Conservation (phyloP, 2,329 filamentous ascomycete genomes). For the Trichophyton rubrum region DNA sequence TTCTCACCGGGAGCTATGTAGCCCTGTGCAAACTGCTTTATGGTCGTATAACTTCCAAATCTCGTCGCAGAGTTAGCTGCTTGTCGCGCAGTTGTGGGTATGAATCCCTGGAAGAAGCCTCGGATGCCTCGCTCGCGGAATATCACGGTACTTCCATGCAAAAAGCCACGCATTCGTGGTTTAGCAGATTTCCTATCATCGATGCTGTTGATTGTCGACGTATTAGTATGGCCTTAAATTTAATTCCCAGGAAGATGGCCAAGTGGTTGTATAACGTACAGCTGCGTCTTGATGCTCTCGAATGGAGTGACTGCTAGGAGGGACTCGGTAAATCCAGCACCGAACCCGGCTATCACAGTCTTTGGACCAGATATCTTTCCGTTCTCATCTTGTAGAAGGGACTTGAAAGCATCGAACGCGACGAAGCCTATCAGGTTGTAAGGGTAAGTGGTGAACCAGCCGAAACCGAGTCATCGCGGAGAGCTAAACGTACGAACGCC, state of each 20-base stretch:
- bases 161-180: constrained; percentile 79
- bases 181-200: constrained; percentile 82
- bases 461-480: neutral
- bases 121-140: constrained; percentile 73
- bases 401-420: constrained; percentile 90
- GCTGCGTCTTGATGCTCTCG: constrained; percentile 94
- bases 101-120: constrained; percentile 94
- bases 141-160: constrained; percentile 81
- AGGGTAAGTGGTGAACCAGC: neutral
- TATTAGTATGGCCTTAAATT: neutral
- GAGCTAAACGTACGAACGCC: constrained; percentile 59
- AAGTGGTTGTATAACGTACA: constrained; percentile 39
- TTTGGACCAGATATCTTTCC: constrained; percentile 82
- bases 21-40: constrained; percentile 81
- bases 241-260: neutral
- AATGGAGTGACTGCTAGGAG: constrained; percentile 89
- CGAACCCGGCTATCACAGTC: constrained; percentile 87
- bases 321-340: constrained; percentile 87
- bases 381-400: constrained; percentile 63
- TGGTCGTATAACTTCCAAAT: constrained; percentile 79
- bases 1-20: constrained; percentile 94
- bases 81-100: constrained; percentile 87
- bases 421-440: constrained; percentile 55
- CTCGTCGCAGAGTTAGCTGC: constrained; percentile 87
- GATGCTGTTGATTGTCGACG: constrained; percentile 46